Percentiles rank a stretch among this genome's conserved stretches.
Evolutionary conservation across 108 stramenopile species (phyloP).

Genomic region (Chaetoceros muelleri): DNA sequence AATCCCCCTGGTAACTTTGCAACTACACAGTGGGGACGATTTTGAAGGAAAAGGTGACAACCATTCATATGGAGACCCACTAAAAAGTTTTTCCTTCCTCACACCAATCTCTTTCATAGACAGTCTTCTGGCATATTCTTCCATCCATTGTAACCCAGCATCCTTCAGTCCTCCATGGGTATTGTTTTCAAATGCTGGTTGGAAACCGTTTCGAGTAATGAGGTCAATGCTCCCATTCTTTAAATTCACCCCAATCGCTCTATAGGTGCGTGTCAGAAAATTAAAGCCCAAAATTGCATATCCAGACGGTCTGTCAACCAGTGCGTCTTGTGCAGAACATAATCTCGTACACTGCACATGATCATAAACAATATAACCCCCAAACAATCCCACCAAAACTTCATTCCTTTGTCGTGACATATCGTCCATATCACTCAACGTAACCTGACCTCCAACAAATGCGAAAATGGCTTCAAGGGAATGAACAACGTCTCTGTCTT

Average conservation of each 20-base stretch:
- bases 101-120: constrained; percentile 1
- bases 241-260: background rate
- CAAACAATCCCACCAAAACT: no score
- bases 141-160: constrained; percentile 32
- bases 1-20: constrained; percentile 39
- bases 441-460: no score
- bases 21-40: constrained; percentile 16
- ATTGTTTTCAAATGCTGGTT: background rate
- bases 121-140: constrained; percentile 29
- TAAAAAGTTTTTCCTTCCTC: constrained; percentile 2
- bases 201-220: background rate
- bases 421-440: no score
- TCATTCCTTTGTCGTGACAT: no score
- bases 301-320: background rate
- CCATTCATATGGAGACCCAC: constrained; percentile 14
- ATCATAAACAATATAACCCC: constrained; percentile 32
- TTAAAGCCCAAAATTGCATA: constrained; percentile 7
- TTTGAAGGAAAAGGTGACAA: background rate
- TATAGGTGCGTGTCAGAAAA: background rate
- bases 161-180: constrained; percentile 12
- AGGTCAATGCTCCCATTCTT: constrained; percentile 8
- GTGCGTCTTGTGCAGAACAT: constrained; percentile 1
- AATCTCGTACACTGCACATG: background rate
- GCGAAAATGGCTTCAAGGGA: no score
- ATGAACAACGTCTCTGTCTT: no score